phyloP scores from a whole-genome alignment of 331 rosid genomes.

The Pyrus hybrid region DNA sequence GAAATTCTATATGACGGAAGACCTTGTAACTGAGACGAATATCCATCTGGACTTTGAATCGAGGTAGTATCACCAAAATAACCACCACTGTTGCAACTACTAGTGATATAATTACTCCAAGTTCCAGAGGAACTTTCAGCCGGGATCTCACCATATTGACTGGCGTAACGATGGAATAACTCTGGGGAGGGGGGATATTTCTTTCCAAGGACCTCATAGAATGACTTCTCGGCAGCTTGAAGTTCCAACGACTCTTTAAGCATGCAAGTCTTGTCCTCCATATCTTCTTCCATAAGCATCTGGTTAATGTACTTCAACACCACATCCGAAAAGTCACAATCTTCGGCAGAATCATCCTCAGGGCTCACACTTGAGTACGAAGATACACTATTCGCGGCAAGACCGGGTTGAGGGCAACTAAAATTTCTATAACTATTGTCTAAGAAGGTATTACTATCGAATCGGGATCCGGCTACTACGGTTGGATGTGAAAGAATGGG shows the following conservation, averaged over 20 bases:
- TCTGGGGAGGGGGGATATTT: constrained; percentile 65
- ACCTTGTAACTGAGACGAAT: constrained; percentile 21
- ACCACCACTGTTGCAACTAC: constrained; percentile 29
- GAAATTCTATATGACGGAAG: constrained; percentile 26
- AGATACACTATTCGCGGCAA: constrained; percentile 21
- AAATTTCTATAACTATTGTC: constrained; percentile 29
- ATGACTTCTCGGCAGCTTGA: constrained; percentile 83
- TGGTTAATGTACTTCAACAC: constrained; percentile 72
- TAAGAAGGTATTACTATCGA: constrained; percentile 13
- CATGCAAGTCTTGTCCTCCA: constrained; percentile 81
- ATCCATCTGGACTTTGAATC: constrained; percentile 22
- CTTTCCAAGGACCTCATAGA: constrained; percentile 83
- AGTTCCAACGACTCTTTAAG: constrained; percentile 88
- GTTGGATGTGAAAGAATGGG: constrained; percentile 36
- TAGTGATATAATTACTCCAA: constrained; percentile 17
- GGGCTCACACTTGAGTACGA: constrained; percentile 31
- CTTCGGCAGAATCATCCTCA: constrained; percentile 69
- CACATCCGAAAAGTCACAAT: constrained; percentile 87
- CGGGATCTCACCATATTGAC: constrained; percentile 28
- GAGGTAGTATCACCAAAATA: constrained; percentile 20
- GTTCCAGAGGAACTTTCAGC: constrained; percentile 25
- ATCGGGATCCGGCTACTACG: constrained; percentile 15
- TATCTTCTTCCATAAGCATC: constrained; percentile 96
- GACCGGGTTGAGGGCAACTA: constrained; percentile 31
- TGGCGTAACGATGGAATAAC: constrained; percentile 7